phyloP scores from a whole-genome alignment of 1,284 basidiomycete genomes.

The Trametes polyzona region DNA sequence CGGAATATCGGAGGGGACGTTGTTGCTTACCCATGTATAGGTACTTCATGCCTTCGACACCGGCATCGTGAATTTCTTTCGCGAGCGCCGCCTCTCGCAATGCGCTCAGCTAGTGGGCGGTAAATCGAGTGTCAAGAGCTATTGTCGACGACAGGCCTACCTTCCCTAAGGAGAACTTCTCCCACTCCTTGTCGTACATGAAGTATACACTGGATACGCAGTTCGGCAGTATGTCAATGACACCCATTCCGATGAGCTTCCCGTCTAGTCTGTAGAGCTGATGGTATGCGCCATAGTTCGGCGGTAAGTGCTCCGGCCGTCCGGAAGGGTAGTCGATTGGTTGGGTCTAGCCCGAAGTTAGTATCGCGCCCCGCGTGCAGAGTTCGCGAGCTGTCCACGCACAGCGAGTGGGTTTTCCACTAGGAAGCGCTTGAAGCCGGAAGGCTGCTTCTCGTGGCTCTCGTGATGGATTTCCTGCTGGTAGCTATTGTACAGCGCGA shows the following conservation, averaged over 20 bases:
- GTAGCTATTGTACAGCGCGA: conserved; percentile 74
- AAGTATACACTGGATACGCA: conserved; percentile 98
- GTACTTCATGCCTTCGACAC: conserved; percentile 60
- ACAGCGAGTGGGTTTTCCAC: conserved; percentile 81
- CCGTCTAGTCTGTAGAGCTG: conserved; percentile 86
- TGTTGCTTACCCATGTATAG: conserved; percentile 81
- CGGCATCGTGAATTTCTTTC: conserved; percentile 75
- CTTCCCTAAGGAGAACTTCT: conserved; percentile 83
- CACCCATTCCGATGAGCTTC: conserved; percentile 83
- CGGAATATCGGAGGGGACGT: background rate
- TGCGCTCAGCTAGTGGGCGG: conserved; percentile 68
- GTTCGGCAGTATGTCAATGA: conserved; percentile 88
- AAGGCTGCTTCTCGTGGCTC: conserved; percentile 45
- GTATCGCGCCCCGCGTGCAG: background rate
- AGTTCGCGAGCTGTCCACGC: conserved; percentile 28
- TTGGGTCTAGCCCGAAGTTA: conserved; percentile 37
- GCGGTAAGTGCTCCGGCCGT: conserved; percentile 62
- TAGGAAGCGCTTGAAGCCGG: conserved; percentile 74
- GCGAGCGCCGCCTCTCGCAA: conserved; percentile 79
- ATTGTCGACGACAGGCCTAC: conserved; percentile 38
- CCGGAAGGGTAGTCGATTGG: conserved; percentile 59
- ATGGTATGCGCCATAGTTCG: conserved; percentile 84
- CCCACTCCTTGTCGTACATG: conserved; percentile 85
- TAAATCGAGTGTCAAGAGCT: background rate
- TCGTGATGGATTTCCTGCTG: conserved; percentile 82